These are phyloP conservation scores for Coniella vitis DNA, from an alignment of 2,329 filamentous ascomycete genomes.

Conservation along the genomic window DNA sequence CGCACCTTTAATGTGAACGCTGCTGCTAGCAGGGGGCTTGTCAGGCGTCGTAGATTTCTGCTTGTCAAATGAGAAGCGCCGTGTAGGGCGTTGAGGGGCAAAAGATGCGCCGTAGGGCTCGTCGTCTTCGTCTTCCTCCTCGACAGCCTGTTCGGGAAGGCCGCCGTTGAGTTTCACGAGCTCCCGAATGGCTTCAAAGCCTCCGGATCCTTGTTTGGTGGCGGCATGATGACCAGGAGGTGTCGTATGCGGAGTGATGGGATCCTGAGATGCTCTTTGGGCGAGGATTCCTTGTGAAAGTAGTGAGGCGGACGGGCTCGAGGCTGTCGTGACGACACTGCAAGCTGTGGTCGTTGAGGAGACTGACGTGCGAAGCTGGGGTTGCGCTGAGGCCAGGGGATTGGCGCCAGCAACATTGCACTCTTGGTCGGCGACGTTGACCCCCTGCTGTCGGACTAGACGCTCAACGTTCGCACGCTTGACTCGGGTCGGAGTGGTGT, in stretches of 20 bases:
- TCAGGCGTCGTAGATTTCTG: too few relatives aligned
- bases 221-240: slow-evolving; percentile 4
- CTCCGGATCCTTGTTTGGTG: not conserved
- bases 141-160: slow-evolving; percentile 10
- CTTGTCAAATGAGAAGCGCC: slow-evolving; percentile 1
- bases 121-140: slow-evolving; percentile 1
- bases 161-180: slow-evolving; percentile 11
- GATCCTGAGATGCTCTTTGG: slow-evolving; percentile 1
- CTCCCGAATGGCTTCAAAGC: slow-evolving; percentile 6
- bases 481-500: not conserved
- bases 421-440: not conserved
- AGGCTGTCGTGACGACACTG: slow-evolving; percentile 4
- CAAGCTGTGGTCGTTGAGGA: slow-evolving; percentile 8
- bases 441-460: slow-evolving; percentile 2
- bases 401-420: not conserved
- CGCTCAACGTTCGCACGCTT: not conserved
- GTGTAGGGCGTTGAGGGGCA: not conserved
- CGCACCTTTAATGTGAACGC: not conserved
- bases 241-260: slow-evolving; percentile 12
- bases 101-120: slow-evolving; percentile 4
- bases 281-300: slow-evolving; percentile 11
- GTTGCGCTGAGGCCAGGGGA: not conserved
- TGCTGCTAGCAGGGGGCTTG: too few relatives aligned
- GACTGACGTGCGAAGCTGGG: not conserved
- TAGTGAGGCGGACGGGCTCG: slow-evolving; percentile 7